Conservation (phyloP, 2,329 filamentous ascomycete genomes). For the Phaeosphaeriaceae sp. region DNA sequence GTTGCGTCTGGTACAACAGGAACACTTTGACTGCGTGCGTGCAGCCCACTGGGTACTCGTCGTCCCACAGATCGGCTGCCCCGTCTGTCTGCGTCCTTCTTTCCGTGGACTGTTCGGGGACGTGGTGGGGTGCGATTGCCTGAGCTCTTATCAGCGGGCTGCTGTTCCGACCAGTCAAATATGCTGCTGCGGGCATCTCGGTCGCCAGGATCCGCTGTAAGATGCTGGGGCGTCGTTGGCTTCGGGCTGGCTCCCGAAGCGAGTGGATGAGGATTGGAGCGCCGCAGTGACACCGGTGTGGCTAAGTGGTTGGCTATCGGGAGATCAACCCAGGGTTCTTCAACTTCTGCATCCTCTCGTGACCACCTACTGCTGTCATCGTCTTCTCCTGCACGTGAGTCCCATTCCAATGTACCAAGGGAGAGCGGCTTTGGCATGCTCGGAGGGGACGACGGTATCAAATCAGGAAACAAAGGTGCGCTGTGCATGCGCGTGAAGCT, state of each 20-base stretch:
- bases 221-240: slow-evolving; percentile 48
- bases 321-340: slow-evolving; percentile 49
- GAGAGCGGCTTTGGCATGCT: slow-evolving; percentile 51
- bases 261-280: slow-evolving; percentile 39
- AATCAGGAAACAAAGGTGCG: slow-evolving; percentile 47
- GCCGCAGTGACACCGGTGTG: slow-evolving; percentile 41
- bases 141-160: slow-evolving; percentile 66
- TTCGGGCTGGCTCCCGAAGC: slow-evolving; percentile 43
- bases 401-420: slow-evolving; percentile 50
- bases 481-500: slow-evolving; percentile 34
- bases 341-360: slow-evolving; percentile 47
- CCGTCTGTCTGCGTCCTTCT: slow-evolving; percentile 73
- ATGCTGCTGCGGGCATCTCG: slow-evolving; percentile 66
- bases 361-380: slow-evolving; percentile 52
- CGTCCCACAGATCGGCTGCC: slow-evolving; percentile 72
- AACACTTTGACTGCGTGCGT: slow-evolving; percentile 82
- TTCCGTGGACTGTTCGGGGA: slow-evolving; percentile 77
- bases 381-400: slow-evolving; percentile 46
- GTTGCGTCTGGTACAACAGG: slow-evolving; percentile 69
- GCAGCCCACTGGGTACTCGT: slow-evolving; percentile 70
- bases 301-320: slow-evolving; percentile 39
- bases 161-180: slow-evolving; percentile 79
- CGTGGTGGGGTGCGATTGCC: slow-evolving; percentile 65
- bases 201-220: slow-evolving; percentile 46
- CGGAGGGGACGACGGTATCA: slow-evolving; percentile 55